These are phyloP conservation scores for Rhododendron ovatum DNA, from an alignment of 148 eudicot species.

Conservation along the genomic window DNA sequence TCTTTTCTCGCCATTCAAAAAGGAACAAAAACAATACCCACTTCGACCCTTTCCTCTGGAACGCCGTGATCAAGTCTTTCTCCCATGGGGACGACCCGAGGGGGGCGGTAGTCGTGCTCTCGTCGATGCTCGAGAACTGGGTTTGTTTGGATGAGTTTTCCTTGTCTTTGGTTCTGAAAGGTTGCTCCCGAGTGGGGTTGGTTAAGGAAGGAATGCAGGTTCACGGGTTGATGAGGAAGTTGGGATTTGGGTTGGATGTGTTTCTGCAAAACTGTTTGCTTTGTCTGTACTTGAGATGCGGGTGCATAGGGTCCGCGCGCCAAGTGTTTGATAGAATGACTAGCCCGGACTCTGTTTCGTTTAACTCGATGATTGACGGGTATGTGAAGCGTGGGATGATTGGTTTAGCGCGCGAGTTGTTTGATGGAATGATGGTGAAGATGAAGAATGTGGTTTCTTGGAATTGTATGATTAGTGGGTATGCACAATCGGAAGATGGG, in stretches of 20 bases:
- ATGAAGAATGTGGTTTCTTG: constrained; percentile 63
- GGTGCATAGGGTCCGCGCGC: constrained; percentile 39
- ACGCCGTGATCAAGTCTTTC: constrained; percentile 52
- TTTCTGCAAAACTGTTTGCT: constrained; percentile 67
- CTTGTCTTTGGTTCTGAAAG: constrained; percentile 61
- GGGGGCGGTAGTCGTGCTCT: constrained; percentile 40
- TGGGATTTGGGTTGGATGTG: constrained; percentile 49
- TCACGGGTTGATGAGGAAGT: constrained; percentile 62
- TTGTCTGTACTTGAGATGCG: constrained; percentile 49
- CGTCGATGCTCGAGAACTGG: constrained; percentile 48
- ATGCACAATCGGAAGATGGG: constrained; percentile 35
- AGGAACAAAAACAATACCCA: not conserved
- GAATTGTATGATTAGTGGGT: constrained; percentile 72
- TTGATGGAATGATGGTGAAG: constrained; percentile 48
- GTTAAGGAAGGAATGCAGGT: constrained; percentile 65
- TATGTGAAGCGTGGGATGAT: constrained; percentile 59
- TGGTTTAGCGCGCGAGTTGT: constrained; percentile 39
- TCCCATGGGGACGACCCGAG: constrained; percentile 48
- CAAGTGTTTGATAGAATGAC: constrained; percentile 65
- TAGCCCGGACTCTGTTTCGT: constrained; percentile 52
- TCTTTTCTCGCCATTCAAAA: constrained; percentile 24
- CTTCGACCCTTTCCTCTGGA: constrained; percentile 62
- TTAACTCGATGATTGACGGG: constrained; percentile 70
- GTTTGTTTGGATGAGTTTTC: constrained; percentile 60
- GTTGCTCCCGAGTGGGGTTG: constrained; percentile 48